Conservation (phyloP, 257 asterid genomes). For the Anisodus acutangulus region DNA sequence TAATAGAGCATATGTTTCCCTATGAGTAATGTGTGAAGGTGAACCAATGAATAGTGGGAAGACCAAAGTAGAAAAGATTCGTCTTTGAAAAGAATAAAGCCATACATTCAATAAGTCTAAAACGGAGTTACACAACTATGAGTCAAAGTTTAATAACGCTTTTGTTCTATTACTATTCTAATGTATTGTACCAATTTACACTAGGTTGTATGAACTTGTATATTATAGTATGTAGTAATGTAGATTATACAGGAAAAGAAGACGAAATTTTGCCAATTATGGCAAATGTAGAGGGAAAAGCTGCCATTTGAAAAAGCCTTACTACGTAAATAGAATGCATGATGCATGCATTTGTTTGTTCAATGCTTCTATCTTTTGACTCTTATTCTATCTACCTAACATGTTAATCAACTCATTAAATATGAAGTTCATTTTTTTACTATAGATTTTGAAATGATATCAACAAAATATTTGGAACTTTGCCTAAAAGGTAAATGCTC, state of each 20-base stretch:
- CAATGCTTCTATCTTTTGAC: not conserved
- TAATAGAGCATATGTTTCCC: not conserved
- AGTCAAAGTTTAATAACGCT: not conserved
- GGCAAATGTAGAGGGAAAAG: not conserved
- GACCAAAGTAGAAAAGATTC: not conserved
- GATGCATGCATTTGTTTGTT: slow-evolving; percentile 12
- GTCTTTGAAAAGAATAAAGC: not conserved
- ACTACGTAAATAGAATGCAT: not conserved
- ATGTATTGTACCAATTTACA: not conserved
- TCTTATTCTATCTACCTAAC: not conserved
- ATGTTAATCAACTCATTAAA: not conserved
- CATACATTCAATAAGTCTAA: not conserved
- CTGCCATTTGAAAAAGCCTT: not conserved
- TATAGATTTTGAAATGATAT: slow-evolving; percentile 23
- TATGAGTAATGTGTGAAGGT: not conserved
- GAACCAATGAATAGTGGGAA: not conserved
- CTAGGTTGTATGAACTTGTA: not conserved
- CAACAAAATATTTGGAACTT: slow-evolving; percentile 18
- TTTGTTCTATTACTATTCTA: not conserved
- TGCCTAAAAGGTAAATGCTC: not conserved
- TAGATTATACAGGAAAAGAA: not conserved
- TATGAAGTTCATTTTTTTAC: not conserved
- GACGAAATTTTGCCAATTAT: not conserved
- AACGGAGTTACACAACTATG: not conserved
- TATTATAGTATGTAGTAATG: not conserved